Evolutionary conservation across 129 eudicot genomes (phyloP), one percentile per base, ranked within the genome.

Genomic region (Saussurea involucrata): DNA sequence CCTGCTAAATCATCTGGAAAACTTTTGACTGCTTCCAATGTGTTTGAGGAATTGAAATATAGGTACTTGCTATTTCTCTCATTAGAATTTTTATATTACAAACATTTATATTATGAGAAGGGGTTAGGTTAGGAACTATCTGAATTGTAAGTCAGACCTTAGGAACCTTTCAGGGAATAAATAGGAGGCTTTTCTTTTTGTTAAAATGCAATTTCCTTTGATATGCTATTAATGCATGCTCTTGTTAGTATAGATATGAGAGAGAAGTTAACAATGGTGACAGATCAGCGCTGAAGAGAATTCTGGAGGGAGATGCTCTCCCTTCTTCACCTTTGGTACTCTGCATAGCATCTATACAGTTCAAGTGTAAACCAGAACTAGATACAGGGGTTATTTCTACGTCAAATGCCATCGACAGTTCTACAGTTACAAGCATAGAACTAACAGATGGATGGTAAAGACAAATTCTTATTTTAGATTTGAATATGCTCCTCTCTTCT

Each of bases 361-460:
- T 84, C 61, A 78, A 75, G 58, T 61, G 79, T 66, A 76, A 79
- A n/a, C 61, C 71, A 28, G 74, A 83, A 34, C 24, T 40, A 32
- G 68, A 71, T 73, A 21, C 12, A 70, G 85, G 82, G 64, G 76
- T 42, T 74, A 84, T 44, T 12, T 37, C 80, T 40, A 64, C 85
- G 6, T 74, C 86, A 42, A 64, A 70, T 72, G 85, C 46, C 32
- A 69, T 74, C 60, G 88, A 64, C 34, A 73, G 53, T 37, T 74
- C 72, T 25, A 68, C 72, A 32, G 76, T 80, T 25, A 63, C 96
- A 81, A 79, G 72, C 67, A 74, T 95, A 65, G 94, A 95, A 76
- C 79, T 95, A 68, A 95, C 96, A 57, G 99, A 95, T 76, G 99
- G 99, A 72, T 95, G 99, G 99, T 92, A 79, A 81, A 87, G 68